A percentile compares a stretch with the other conserved stretches of the same genome.
phyloP scores from a whole-genome alignment of 148 eudicot species.

The Hydrangea macrophylla region DNA sequence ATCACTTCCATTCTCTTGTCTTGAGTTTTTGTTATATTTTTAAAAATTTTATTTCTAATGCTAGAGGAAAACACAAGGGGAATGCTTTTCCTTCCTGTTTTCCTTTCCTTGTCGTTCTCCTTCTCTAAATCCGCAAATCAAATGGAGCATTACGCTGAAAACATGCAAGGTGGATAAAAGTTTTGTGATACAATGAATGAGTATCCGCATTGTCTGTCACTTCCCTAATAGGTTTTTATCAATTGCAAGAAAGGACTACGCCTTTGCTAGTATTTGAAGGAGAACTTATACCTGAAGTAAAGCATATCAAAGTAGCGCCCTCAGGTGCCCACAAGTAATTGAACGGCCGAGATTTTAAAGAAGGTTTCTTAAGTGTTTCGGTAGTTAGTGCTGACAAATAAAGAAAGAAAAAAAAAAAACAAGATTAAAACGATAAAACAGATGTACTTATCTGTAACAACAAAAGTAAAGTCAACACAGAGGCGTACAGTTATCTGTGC shows the following conservation, averaged over 20 bases:
- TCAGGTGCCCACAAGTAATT: slow-evolving; percentile 58
- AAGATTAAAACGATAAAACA: not conserved
- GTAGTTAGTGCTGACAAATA: slow-evolving; percentile 33
- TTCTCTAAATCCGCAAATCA: too few relatives aligned
- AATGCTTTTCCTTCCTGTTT: too few relatives aligned
- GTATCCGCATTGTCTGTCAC: too few relatives aligned
- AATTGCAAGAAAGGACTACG: not conserved
- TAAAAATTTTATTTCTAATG: too few relatives aligned
- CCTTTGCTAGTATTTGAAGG: not conserved
- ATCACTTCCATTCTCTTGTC: too few relatives aligned
- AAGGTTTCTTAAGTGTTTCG: slow-evolving; percentile 29
- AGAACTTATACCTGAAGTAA: slow-evolving; percentile 72
- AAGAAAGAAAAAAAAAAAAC: not conserved
- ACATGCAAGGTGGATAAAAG: not conserved
- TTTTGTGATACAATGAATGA: too few relatives aligned
- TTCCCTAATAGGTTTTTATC: too few relatives aligned
- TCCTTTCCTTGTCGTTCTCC: too few relatives aligned
- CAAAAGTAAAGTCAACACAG: not conserved
- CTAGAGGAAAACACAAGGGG: too few relatives aligned
- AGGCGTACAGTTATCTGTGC: slow-evolving; percentile 30
- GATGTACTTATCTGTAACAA: not conserved
- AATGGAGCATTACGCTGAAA: not conserved
- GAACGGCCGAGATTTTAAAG: slow-evolving; percentile 22
- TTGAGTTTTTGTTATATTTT: too few relatives aligned
- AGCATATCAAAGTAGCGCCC: slow-evolving; percentile 72